Conservation (phyloP, 257 asterid genomes). For the Lycium ferocissimum region DNA sequence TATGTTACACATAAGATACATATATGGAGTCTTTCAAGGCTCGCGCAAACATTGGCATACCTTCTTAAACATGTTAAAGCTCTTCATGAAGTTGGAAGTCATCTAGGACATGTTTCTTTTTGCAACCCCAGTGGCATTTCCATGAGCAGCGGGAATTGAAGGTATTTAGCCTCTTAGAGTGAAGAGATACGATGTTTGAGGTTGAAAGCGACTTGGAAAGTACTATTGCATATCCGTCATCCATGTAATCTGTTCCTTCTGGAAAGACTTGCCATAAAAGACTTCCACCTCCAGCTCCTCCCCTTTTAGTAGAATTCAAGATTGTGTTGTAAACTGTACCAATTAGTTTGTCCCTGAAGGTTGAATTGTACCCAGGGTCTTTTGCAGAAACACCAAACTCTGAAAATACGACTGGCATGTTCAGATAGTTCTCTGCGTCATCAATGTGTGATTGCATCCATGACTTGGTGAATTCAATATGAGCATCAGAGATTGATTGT, state of each 20-base stretch:
- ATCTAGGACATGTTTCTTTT: constrained; percentile 60
- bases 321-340: constrained; percentile 61
- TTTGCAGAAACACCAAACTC: constrained; percentile 84
- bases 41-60: background rate
- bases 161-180: constrained; percentile 60
- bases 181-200: constrained; percentile 59
- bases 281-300: constrained; percentile 83
- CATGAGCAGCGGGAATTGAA: constrained; percentile 74
- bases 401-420: constrained; percentile 82
- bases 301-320: constrained; percentile 71
- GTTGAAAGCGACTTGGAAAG: constrained; percentile 70
- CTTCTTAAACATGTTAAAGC: constrained; percentile 42
- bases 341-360: constrained; percentile 62
- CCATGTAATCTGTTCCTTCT: constrained; percentile 89
- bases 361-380: constrained; percentile 71
- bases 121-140: constrained; percentile 91
- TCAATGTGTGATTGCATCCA: constrained; percentile 95
- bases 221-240: constrained; percentile 86
- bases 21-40: background rate
- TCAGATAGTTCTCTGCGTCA: constrained; percentile 70
- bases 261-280: constrained; percentile 95
- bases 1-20: background rate
- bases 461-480: constrained; percentile 73
- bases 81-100: constrained; percentile 53
- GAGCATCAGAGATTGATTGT: constrained; percentile 64